Conservation (phyloP, 2,329 filamentous ascomycete genomes). For the Fusarium camptoceras region DNA sequence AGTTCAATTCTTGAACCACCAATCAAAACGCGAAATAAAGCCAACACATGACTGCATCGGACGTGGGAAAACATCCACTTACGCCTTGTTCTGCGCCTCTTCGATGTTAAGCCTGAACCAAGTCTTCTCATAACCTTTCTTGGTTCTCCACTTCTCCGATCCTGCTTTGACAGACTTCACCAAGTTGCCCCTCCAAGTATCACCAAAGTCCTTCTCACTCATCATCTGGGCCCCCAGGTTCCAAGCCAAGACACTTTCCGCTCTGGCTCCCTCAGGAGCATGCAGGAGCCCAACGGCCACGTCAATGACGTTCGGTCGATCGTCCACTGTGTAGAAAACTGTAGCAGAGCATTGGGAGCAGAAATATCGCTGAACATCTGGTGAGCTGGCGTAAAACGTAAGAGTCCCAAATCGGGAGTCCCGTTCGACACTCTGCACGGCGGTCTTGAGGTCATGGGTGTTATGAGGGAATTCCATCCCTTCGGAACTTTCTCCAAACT, state of each 20-base stretch:
- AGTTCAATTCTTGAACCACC: not conserved
- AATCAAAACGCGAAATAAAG: not conserved
- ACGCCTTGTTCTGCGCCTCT: not conserved
- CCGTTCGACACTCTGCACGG: slow-evolving; percentile 46
- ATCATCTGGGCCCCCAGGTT: slow-evolving; percentile 47
- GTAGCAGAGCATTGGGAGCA: slow-evolving; percentile 61
- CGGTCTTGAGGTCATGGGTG: slow-evolving; percentile 48
- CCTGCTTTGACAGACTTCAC: slow-evolving; percentile 20
- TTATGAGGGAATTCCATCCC: slow-evolving; percentile 21
- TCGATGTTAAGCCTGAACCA: slow-evolving; percentile 13
- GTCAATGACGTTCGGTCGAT: slow-evolving; percentile 55
- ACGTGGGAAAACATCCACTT: not conserved
- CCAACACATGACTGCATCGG: accelerated
- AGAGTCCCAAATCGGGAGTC: slow-evolving; percentile 58
- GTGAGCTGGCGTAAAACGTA: slow-evolving; percentile 56
- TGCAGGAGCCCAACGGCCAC: slow-evolving; percentile 59
- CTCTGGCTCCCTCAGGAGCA: slow-evolving; percentile 58
- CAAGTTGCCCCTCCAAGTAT: slow-evolving; percentile 34
- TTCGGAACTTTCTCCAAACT: slow-evolving; percentile 39
- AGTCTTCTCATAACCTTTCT: slow-evolving; percentile 15
- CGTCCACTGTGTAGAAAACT: slow-evolving; percentile 59
- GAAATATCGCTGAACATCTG: slow-evolving; percentile 60
- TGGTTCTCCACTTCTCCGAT: slow-evolving; percentile 40
- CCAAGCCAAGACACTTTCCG: slow-evolving; percentile 59
- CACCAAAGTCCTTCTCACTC: slow-evolving; percentile 14